These are phyloP conservation scores for Colletotrichum sp. DNA, from an alignment of 2,329 filamentous ascomycete species.

Conservation along the genomic window DNA sequence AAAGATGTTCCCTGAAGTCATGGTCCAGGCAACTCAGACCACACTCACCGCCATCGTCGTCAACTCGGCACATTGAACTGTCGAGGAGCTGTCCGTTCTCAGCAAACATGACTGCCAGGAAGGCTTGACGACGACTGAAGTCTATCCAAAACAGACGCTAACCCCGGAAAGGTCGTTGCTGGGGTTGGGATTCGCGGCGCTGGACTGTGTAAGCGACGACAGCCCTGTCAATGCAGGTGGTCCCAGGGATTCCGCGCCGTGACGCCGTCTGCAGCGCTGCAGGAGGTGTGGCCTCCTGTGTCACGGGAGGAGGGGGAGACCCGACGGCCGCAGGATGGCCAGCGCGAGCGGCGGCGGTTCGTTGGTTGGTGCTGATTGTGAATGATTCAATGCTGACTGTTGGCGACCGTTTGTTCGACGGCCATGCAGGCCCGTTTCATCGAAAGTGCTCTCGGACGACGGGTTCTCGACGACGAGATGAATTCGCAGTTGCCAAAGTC, in stretches of 20 bases:
- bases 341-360: neutral
- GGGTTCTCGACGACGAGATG: neutral
- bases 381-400: neutral
- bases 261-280: neutral
- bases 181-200: neutral
- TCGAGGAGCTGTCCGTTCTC: neutral
- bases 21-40: neutral
- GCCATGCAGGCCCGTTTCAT: slow-evolving; percentile 13
- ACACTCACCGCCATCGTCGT: neutral
- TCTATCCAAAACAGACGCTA: slow-evolving; percentile 7
- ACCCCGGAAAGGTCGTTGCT: neutral
- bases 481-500: neutral
- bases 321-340: neutral
- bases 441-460: slow-evolving; percentile 10
- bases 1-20: neutral
- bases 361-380: neutral
- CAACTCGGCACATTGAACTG: neutral
- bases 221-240: neutral
- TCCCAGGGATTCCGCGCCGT: neutral
- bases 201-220: neutral
- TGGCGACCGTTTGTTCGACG: neutral
- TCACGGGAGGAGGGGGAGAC: neutral
- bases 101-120: neutral
- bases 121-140: neutral
- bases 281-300: neutral